phyloP scores from a whole-genome alignment of 495 filamentous ascomycete genomes.

The Thermothielavioides terrestris region DNA sequence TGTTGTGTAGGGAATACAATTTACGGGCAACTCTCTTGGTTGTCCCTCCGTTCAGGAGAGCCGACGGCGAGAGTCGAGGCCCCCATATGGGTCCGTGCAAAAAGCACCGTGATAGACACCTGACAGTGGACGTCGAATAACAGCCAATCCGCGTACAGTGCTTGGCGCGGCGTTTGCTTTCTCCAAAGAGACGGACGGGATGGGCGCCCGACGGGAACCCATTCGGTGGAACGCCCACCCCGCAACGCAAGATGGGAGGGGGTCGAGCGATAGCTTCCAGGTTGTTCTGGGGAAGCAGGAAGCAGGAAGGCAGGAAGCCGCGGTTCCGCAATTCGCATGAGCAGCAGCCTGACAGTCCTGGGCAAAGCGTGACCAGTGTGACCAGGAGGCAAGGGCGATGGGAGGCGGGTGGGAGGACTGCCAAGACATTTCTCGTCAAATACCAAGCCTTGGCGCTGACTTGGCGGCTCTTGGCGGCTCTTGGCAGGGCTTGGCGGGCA shows the following conservation, averaged over 20 bases:
- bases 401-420: slow-evolving; percentile 16
- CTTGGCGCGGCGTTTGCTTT: too few relatives aligned
- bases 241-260: background rate
- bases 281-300: slow-evolving; percentile 1
- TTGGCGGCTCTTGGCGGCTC: slow-evolving; percentile 21
- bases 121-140: too few relatives aligned
- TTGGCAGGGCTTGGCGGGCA: slow-evolving; percentile 18
- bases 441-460: slow-evolving; percentile 29
- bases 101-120: background rate
- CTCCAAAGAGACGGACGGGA: background rate
- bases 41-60: too few relatives aligned
- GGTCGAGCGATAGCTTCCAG: slow-evolving; percentile 7
- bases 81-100: background rate
- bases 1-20: too few relatives aligned
- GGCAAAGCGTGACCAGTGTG: slow-evolving; percentile 21
- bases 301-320: background rate
- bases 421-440: slow-evolving; percentile 23
- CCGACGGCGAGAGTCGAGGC: too few relatives aligned
- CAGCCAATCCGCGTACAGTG: too few relatives aligned
- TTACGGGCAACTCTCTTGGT: background rate
- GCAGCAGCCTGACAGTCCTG: background rate
- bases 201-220: background rate
- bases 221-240: background rate
- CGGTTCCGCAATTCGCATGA: background rate
- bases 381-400: slow-evolving; percentile 14